Evolutionary conservation across 2,329 filamentous ascomycete species (phyloP).

Genomic region (Hypocreales sp.): DNA sequence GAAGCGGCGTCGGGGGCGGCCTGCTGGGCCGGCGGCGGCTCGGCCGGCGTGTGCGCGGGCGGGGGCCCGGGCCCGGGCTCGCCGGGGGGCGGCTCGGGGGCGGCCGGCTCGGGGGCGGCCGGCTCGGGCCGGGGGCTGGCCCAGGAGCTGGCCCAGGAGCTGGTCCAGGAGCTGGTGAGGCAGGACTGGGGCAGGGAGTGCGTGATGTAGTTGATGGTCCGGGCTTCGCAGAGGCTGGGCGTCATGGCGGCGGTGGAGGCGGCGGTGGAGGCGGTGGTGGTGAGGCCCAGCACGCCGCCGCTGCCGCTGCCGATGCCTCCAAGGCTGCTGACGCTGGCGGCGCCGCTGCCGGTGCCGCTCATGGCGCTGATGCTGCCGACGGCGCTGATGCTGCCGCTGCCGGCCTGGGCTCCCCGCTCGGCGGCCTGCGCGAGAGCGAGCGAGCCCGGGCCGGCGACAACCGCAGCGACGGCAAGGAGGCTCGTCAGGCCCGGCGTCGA

Average conservation of each 20-base stretch:
- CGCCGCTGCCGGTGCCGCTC: neutral
- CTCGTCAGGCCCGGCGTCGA: neutral
- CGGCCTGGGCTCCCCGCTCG: neutral
- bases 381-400: neutral
- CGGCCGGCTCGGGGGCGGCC: no score
- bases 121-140: no score
- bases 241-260: neutral
- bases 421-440: neutral
- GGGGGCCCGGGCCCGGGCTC: no score
- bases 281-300: no score
- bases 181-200: conserved; percentile 65
- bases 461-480: conserved; percentile 1
- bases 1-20: conserved; percentile 3
- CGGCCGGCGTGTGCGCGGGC: no score
- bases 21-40: neutral
- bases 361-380: neutral
- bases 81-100: no score
- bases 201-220: conserved; percentile 70
- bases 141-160: no score
- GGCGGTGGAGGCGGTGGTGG: no score
- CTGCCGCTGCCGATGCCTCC: no score
- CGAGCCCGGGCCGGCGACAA: no score
- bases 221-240: conserved; percentile 29
- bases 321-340: no score
- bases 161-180: conserved; percentile 44